A percentile compares a stretch with the other conserved stretches of the same genome.
phyloP scores from a whole-genome alignment of 2,329 filamentous ascomycete species.

The Aspergillus sp. region DNA sequence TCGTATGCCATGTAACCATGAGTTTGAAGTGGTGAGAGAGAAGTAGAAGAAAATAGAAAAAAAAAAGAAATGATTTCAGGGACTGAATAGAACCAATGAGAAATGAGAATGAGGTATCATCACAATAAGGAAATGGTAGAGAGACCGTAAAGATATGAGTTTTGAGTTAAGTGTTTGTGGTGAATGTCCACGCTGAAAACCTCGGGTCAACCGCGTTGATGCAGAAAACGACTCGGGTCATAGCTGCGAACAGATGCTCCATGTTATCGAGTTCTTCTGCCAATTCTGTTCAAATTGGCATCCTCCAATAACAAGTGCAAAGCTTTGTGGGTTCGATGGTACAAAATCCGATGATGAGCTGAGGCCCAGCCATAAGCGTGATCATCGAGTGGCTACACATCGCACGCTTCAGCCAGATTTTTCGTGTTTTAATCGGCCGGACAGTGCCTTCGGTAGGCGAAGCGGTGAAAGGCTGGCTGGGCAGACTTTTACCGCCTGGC shows the following conservation, averaged over 20 bases:
- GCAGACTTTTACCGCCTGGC: not conserved
- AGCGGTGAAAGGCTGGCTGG: not conserved
- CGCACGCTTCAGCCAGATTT: conserved; percentile 13
- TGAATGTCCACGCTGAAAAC: not conserved
- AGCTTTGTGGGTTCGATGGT: conserved; percentile 11
- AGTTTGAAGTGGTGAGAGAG: not conserved
- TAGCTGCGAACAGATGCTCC: not conserved
- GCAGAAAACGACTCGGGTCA: conserved; percentile 1
- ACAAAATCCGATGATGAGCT: conserved; percentile 14
- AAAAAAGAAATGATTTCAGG: not conserved
- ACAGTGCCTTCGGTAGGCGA: conserved; percentile 4
- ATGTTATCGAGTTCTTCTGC: conserved; percentile 1
- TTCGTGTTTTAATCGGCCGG: not conserved
- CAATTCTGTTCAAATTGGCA: not conserved
- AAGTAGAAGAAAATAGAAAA: not conserved
- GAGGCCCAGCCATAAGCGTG: conserved; percentile 12
- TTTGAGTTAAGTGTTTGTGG: not conserved
- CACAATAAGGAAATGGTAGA: conserved; percentile 5
- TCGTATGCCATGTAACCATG: conserved; percentile 9
- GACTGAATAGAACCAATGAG: not conserved
- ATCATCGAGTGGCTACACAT: conserved; percentile 10
- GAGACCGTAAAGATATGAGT: conserved; percentile 5
- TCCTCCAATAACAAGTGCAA: not conserved
- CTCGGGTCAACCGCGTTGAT: not conserved
- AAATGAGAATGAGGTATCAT: conserved; percentile 5